phyloP scores from a whole-genome alignment of 768 basidiomycete genomes.

The Rhodotorula graminis region DNA sequence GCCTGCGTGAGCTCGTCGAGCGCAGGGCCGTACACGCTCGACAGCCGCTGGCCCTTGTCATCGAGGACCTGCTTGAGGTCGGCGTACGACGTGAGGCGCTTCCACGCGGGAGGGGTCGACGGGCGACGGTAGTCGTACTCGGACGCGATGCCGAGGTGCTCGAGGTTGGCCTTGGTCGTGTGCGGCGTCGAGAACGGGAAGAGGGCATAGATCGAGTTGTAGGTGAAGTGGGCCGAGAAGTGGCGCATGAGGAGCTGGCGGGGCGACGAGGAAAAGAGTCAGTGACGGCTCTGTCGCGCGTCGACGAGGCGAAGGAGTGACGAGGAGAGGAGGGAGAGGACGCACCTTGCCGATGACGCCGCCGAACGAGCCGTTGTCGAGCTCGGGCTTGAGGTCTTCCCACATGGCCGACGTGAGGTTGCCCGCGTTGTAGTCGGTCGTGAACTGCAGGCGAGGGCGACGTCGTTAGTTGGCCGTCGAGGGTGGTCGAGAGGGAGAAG shows the following conservation, averaged over 20 bases:
- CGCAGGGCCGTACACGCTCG: slow-evolving; percentile 16
- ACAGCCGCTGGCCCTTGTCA: neutral
- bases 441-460: slow-evolving; percentile 3
- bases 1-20: neutral
- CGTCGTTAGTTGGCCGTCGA: neutral
- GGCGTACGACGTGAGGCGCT: neutral
- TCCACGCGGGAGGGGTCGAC: neutral
- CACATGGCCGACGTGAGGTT: slow-evolving; percentile 73
- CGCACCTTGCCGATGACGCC: slow-evolving; percentile 29
- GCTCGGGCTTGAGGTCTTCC: slow-evolving; percentile 24
- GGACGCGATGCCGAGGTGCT: slow-evolving; percentile 14
- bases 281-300: no score
- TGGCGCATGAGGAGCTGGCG: slow-evolving; percentile 22
- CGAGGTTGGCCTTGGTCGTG: slow-evolving; percentile 22
- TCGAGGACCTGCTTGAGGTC: neutral
- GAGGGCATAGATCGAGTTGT: slow-evolving; percentile 56
- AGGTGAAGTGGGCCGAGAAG: slow-evolving; percentile 19
- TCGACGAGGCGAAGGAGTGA: neutral
- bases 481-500: no score
- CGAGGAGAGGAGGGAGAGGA: neutral
- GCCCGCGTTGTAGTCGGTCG: slow-evolving; percentile 51
- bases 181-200: slow-evolving; percentile 59
- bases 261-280: slow-evolving; percentile 54
- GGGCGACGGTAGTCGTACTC: slow-evolving; percentile 23
- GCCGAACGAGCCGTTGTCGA: slow-evolving; percentile 30